Evolutionary conservation across 2,329 filamentous ascomycete species (phyloP), one percentile per base, ranked within the genome.

Genomic region (Talaromyces amestolkiae): DNA sequence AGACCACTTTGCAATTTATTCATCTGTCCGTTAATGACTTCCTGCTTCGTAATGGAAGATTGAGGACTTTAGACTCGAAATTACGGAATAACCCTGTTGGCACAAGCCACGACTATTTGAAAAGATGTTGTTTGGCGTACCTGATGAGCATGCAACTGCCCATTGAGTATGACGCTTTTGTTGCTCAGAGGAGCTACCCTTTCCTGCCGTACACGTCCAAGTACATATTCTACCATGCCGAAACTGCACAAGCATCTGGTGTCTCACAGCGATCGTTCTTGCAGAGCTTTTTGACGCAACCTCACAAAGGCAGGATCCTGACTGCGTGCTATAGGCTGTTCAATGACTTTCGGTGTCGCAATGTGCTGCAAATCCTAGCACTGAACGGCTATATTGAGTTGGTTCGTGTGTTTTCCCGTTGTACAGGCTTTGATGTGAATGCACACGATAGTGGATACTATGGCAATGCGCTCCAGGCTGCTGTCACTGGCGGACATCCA

Each of bases 171-270:
- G 39, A 54, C 22, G 15, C 17, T 7, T 33, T 10, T 4, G 27
- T 35, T 6, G 47, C 35, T 41, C 27, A n/a, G 45, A 51, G 35
- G 22, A 47, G 24, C 13, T 63, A 63, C 31, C 60, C 60, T 22
- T 63, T 63, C 33, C 43, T 63, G 35, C 27, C 27, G 22, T 63
- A 63, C 47, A 24, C 60, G 15, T 53, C 60, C 24, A 41, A 19
- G 9, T 54, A 54, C 47, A 41, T 63, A 53, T 63, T 63, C 8
- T 19, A 63, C 35, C 60, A 63, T 31, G 60, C 60, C 19, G 60
- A 63, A 41, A 33, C 27, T 5, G 60, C 60, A 33, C 60, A 63
- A 63, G 60, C 58, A 49, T 58, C 54, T 27, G 54, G 54, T 39
- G 54, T 58, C n/a, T 58, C 35, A 35, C 54, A 58, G 35, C 27